Evolutionary conservation across 208 protist species (phyloP), one percentile per base, ranked within the genome.

Genomic region (Vickermania spadyakhi): DNA sequence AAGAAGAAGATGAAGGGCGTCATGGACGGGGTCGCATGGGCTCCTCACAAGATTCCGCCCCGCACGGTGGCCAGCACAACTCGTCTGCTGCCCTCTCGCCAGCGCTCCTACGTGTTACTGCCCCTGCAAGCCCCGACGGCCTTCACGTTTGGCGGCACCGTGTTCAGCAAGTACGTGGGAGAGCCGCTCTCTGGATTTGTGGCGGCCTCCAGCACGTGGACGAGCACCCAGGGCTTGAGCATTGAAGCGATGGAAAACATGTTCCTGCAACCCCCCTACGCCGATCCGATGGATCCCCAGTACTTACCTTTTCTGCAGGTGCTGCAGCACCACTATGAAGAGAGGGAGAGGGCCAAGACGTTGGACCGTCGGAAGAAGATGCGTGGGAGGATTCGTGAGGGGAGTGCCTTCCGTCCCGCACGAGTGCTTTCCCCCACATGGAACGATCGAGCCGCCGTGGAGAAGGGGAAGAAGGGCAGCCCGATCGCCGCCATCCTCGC

Each of bases 151-250:
- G 54, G 57, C 31, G 73, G 72, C 2, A 58, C 62, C 11, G 55
- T 76, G 30, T 66, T 79, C 22, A 30, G 70, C 28, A 57, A 29
- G 27, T 41, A 41, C 54, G 52, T 49, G 28, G 66, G 66, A 22
- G 52, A 28, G 49, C 3, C 61, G 7, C 41, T 89, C 23, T 55
- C 61, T 13, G 86, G 86, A 1, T 66, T 86, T 14, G 28, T 88
- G 60, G 71, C 77, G 4, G 73, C 73, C 28, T 83, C 81, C 30
- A 89, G 81, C 29, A 84, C 81, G 36, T 89, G 86, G 86, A 86
- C 86, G 0, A 80, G 69, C 29, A 64, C 60, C 5, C 57, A 83
- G 5, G 81, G 81, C 18, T 71, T 86, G 54, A 78, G 72, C 2
- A 26, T 82, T 0, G 60, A 77, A 23, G 73, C 83, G 68, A 76